Evolutionary conservation across 345 rosid species (phyloP).

Genomic region (Ceriops tagal): DNA sequence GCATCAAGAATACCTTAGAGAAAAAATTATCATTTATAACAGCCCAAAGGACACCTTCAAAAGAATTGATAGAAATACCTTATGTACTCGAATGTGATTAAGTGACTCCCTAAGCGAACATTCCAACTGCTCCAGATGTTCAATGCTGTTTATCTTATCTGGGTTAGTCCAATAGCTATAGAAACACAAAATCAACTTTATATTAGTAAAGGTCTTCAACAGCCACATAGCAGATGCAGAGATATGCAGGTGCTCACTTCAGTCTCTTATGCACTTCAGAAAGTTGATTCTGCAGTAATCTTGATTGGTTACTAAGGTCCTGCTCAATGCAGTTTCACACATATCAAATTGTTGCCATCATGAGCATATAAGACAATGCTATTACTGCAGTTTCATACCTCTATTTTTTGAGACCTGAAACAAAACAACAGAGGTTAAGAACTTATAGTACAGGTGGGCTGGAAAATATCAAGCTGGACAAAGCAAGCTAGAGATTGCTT

Average conservation of each 20-base stretch:
- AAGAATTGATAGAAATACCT: slow-evolving; percentile 39
- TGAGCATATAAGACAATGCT: neutral
- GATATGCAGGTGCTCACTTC: slow-evolving; percentile 36
- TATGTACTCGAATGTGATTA: slow-evolving; percentile 48
- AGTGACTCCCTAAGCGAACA: slow-evolving; percentile 56
- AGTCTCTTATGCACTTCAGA: slow-evolving; percentile 54
- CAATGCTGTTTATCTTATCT: slow-evolving; percentile 54
- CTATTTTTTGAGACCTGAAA: slow-evolving; percentile 30
- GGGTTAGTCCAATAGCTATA: slow-evolving; percentile 63
- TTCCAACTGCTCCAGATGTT: slow-evolving; percentile 61
- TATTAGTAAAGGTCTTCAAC: slow-evolving; percentile 5
- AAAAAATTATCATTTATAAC: neutral
- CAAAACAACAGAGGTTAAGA: slow-evolving; percentile 1
- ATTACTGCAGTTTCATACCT: slow-evolving; percentile 17
- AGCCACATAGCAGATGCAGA: slow-evolving; percentile 2
- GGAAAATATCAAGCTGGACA: neutral
- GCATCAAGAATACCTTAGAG: neutral
- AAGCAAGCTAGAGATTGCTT: neutral
- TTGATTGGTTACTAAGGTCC: slow-evolving; percentile 45
- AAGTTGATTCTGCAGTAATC: slow-evolving; percentile 45
- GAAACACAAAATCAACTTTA: slow-evolving; percentile 18
- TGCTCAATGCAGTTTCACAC: slow-evolving; percentile 24
- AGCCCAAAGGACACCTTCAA: slow-evolving; percentile 3
- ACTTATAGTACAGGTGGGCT: neutral
- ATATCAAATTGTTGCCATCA: slow-evolving; percentile 16